Evolutionary conservation across 2,329 filamentous ascomycete species (phyloP).

Genomic region (Botrytis aclada): DNA sequence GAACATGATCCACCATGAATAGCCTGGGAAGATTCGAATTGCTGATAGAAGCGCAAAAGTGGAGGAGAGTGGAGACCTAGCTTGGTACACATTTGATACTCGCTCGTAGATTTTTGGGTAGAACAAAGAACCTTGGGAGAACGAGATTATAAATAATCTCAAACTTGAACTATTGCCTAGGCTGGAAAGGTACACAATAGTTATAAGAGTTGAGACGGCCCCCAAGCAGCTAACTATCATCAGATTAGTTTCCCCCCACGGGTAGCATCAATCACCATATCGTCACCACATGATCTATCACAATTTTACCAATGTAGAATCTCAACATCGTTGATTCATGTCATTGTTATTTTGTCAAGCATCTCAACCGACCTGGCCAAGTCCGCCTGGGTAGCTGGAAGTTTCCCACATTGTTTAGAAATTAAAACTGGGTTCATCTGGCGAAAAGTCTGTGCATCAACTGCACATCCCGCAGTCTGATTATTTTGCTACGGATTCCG

Average conservation of each 20-base stretch:
- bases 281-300: neutral
- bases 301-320: neutral
- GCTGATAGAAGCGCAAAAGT: neutral
- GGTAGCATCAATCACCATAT: neutral
- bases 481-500: slow-evolving; percentile 13
- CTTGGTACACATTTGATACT: neutral
- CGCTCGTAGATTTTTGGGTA: too few species aligned
- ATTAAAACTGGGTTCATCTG: slow-evolving; percentile 1
- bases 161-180: neutral
- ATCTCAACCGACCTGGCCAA: neutral
- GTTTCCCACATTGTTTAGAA: neutral
- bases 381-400: slow-evolving; percentile 1
- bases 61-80: neutral
- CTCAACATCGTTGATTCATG: neutral
- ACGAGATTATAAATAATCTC: neutral
- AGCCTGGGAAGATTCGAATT: neutral
- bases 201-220: neutral
- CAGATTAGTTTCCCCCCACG: slow-evolving; percentile 14
- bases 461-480: slow-evolving; percentile 11
- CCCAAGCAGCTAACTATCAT: slow-evolving; percentile 5
- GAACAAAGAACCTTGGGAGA: neutral
- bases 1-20: neutral
- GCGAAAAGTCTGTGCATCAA: slow-evolving; percentile 14
- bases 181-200: neutral
- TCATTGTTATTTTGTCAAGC: neutral